phyloP scores from a whole-genome alignment of 371 early-diverging fungal genomes.

The Lichtheimia corymbifera region DNA sequence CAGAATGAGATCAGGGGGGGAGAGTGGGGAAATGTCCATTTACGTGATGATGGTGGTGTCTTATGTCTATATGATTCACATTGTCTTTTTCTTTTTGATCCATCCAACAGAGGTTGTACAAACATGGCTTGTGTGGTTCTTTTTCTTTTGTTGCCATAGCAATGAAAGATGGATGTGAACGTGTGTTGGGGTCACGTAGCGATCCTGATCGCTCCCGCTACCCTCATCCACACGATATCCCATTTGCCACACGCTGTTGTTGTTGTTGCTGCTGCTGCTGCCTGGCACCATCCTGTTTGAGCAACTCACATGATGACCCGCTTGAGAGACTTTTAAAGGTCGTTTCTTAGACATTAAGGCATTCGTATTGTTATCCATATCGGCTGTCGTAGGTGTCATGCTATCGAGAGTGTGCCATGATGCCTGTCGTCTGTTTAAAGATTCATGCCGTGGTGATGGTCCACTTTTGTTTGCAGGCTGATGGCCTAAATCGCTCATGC shows the following conservation, averaged over 20 bases:
- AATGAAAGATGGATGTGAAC: slow-evolving; percentile 12
- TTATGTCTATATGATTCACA: too few species aligned
- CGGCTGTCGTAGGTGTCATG: neutral
- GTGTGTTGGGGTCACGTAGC: neutral
- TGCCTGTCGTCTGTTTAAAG: slow-evolving; percentile 1
- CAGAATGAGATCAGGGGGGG: too few species aligned
- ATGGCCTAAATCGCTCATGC: neutral
- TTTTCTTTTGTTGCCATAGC: slow-evolving; percentile 1
- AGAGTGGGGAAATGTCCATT: too few species aligned
- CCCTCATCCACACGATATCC: slow-evolving; percentile 6
- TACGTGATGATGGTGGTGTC: too few species aligned
- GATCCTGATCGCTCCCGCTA: neutral
- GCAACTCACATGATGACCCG: neutral
- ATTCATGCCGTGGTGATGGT: too few species aligned
- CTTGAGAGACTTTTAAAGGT: neutral
- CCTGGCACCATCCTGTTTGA: too few species aligned
- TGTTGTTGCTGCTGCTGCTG: neutral
- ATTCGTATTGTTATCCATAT: neutral
- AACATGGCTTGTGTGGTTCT: too few species aligned
- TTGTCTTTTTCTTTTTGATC: slow-evolving; percentile 7
- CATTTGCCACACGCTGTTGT: slow-evolving; percentile 15
- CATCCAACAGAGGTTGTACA: neutral
- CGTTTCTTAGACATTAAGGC: neutral
- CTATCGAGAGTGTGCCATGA: slow-evolving; percentile 13
- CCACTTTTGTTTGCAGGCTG: too few species aligned